These are phyloP conservation scores for Pleurostoma richardsiae DNA, from an alignment of 2,329 filamentous ascomycete species.

Conservation along the genomic window DNA sequence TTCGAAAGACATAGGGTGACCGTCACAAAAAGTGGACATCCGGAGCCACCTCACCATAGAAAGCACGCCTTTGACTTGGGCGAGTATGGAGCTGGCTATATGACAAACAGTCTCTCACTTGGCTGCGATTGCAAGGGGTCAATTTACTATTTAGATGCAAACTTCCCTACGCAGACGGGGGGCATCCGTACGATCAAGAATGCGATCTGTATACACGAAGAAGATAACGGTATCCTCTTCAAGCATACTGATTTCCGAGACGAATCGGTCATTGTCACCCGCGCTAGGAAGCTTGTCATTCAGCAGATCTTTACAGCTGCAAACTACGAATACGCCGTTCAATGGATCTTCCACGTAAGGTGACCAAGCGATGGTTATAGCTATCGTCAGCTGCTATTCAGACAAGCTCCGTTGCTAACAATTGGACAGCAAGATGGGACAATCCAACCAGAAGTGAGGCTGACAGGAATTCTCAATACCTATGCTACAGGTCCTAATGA, in stretches of 20 bases:
- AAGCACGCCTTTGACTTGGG: constrained; percentile 80
- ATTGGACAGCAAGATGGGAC: constrained; percentile 68
- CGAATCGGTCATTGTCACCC: constrained; percentile 79
- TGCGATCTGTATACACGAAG: constrained; percentile 91
- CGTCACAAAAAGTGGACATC: constrained; percentile 53
- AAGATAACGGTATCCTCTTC: constrained; percentile 87
- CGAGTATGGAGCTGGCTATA: constrained; percentile 77
- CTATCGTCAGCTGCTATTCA: no score
- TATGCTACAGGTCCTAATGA: constrained; percentile 77
- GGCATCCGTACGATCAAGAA: constrained; percentile 82
- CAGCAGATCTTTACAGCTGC: constrained; percentile 93
- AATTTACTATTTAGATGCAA: constrained; percentile 87
- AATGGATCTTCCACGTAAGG: constrained; percentile 76
- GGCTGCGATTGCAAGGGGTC: constrained; percentile 85
- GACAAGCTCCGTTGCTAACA: no score
- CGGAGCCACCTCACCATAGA: constrained; percentile 72
- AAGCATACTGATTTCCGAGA: constrained; percentile 95
- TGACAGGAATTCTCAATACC: constrained; percentile 90
- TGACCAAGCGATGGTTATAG: no score
- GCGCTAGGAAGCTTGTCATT: constrained; percentile 78
- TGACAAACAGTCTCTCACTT: constrained; percentile 72
- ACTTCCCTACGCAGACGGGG: constrained; percentile 75
- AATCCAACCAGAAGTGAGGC: constrained; percentile 84
- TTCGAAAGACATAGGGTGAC: no score
- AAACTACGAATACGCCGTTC: constrained; percentile 81